Percentiles rank a stretch among this genome's conserved stretches.
Conservation (phyloP, 116 monocot genomes). For the Iris pallida region DNA sequence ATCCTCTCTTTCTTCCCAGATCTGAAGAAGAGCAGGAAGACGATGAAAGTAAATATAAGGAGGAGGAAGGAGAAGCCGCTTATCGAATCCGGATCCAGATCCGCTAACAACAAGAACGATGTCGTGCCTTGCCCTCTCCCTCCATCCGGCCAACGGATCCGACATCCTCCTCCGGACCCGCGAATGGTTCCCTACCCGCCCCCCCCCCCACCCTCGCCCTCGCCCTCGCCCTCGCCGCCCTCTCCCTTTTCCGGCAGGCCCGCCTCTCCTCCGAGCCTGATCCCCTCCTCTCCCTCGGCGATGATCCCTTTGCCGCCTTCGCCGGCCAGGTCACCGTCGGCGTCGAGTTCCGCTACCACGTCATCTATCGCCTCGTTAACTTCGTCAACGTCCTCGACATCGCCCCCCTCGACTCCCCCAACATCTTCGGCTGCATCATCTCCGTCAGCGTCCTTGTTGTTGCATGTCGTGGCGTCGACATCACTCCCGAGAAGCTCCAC, state of each 20-base stretch:
- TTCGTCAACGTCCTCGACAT: slow-evolving; percentile 90
- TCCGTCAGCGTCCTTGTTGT: slow-evolving; percentile 70
- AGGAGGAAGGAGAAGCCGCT: not conserved
- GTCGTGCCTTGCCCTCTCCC: slow-evolving; percentile 80
- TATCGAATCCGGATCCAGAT: slow-evolving; percentile 26
- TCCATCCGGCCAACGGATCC: slow-evolving; percentile 65
- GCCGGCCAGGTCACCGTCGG: slow-evolving; percentile 92
- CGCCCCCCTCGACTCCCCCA: slow-evolving; percentile 60
- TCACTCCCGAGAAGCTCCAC: slow-evolving; percentile 81
- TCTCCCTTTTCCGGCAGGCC: slow-evolving; percentile 34
- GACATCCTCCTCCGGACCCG: slow-evolving; percentile 83
- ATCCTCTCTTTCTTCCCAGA: no score
- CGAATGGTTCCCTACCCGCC: slow-evolving; percentile 39
- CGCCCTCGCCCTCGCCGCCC: slow-evolving; percentile 20
- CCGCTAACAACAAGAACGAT: no score
- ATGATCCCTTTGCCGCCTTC: slow-evolving; percentile 91
- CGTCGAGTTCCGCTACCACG: slow-evolving; percentile 77
- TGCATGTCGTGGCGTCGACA: slow-evolving; percentile 91
- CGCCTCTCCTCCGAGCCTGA: slow-evolving; percentile 42
- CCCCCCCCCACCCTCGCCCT: slow-evolving; percentile 52
- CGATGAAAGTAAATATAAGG: no score
- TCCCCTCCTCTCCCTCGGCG: slow-evolving; percentile 53
- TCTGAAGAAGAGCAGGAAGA: no score
- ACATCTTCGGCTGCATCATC: slow-evolving; percentile 73
- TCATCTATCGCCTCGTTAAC: slow-evolving; percentile 97